Conservation (phyloP, 2,329 filamentous ascomycete species). For the Phaeoacremonium minimum region DNA sequence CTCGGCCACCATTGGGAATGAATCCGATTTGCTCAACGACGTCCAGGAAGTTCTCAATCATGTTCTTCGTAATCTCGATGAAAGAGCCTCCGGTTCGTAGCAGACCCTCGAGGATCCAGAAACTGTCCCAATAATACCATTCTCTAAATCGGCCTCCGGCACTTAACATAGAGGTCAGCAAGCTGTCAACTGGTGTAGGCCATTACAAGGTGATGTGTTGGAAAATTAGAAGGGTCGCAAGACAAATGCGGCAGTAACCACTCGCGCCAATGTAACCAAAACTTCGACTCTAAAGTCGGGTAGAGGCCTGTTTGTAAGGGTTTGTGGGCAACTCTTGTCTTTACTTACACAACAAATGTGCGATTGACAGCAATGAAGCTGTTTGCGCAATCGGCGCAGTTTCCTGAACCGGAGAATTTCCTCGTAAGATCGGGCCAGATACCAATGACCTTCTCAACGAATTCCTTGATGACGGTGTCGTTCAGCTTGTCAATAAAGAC, state of each 20-base stretch:
- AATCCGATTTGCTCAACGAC: slow-evolving; percentile 62
- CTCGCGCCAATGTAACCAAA: too few species aligned
- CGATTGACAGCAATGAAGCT: slow-evolving; percentile 64
- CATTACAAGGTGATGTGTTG: too few species aligned
- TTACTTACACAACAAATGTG: slow-evolving; percentile 64
- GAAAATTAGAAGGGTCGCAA: too few species aligned
- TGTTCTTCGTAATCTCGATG: slow-evolving; percentile 58
- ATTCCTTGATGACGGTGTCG: slow-evolving; percentile 55
- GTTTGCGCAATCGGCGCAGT: slow-evolving; percentile 56
- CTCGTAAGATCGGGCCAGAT: slow-evolving; percentile 68
- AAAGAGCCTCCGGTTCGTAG: slow-evolving; percentile 61
- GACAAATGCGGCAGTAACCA: too few species aligned
- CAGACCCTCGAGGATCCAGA: slow-evolving; percentile 64
- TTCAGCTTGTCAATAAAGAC: slow-evolving; percentile 53
- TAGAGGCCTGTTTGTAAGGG: too few species aligned
- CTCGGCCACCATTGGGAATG: slow-evolving; percentile 62
- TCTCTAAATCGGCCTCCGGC: slow-evolving; percentile 68
- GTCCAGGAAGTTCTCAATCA: slow-evolving; percentile 67
- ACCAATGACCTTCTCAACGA: slow-evolving; percentile 58
- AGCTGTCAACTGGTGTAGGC: too few species aligned
- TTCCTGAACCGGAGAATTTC: slow-evolving; percentile 45
- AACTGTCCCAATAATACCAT: slow-evolving; percentile 69
- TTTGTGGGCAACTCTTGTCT: too few species aligned
- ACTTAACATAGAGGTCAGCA: background rate
- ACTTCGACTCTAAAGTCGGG: too few species aligned